Evolutionary conservation across 139 green algal species (phyloP).

Genomic region (Coelastrella sp.): DNA sequence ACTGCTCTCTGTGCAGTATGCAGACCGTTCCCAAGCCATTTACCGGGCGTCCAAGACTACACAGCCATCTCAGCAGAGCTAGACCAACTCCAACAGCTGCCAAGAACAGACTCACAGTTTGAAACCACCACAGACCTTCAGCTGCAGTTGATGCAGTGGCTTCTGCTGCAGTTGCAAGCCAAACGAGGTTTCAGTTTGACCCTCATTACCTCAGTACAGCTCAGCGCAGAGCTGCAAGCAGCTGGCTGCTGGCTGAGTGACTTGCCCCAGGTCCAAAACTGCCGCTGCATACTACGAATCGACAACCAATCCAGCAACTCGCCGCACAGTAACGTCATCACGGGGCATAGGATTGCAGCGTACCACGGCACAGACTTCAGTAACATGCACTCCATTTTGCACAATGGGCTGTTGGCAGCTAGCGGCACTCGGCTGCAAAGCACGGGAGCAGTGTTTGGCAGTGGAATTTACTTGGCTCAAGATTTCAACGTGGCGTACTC

Average conservation of each 20-base stretch:
- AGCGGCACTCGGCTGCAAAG: slow-evolving; percentile 30
- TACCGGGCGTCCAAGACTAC: too few species aligned
- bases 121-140: slow-evolving; percentile 10
- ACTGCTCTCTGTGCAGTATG: too few species aligned
- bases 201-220: not conserved
- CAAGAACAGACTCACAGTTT: not conserved
- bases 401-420: slow-evolving; percentile 33
- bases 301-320: not conserved
- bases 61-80: too few species aligned
- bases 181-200: not conserved
- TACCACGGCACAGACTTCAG: slow-evolving; percentile 44
- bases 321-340: not conserved
- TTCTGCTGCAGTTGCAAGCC: slow-evolving; percentile 32
- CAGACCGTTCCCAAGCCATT: too few species aligned
- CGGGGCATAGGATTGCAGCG: not conserved
- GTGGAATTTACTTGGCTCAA: slow-evolving; percentile 17
- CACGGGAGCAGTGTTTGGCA: slow-evolving; percentile 34
- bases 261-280: not conserved
- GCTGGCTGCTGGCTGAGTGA: not conserved
- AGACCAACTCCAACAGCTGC: too few species aligned
- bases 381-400: slow-evolving; percentile 45
- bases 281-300: slow-evolving; percentile 17
- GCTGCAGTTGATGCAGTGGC: slow-evolving; percentile 39
- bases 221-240: not conserved
- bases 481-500: slow-evolving; percentile 15